Percentiles rank a stretch among this genome's conserved stretches.
Conservation (phyloP, 495 filamentous ascomycete species). For the Annulohypoxylon bovei region DNA sequence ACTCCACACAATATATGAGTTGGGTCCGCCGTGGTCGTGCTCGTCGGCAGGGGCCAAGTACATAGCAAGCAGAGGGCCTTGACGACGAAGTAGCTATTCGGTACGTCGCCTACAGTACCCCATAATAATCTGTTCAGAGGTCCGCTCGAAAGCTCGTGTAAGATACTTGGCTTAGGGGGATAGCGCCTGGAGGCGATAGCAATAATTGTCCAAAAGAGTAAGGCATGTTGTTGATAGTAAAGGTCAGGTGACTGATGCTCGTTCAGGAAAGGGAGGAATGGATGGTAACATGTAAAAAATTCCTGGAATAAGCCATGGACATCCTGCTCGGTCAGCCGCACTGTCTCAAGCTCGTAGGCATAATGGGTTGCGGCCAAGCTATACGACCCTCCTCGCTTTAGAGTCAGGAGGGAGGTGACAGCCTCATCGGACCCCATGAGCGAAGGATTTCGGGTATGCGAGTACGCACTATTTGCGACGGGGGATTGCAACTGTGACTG, state of each 20-base stretch:
- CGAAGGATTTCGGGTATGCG: slow-evolving; percentile 62
- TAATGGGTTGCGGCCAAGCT: slow-evolving; percentile 58
- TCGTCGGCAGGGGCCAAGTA: slow-evolving; percentile 89
- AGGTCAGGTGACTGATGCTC: slow-evolving; percentile 74
- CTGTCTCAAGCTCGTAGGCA: slow-evolving; percentile 72
- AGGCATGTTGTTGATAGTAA: slow-evolving; percentile 75
- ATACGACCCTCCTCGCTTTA: slow-evolving; percentile 68
- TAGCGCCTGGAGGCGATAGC: slow-evolving; percentile 83
- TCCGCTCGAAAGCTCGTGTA: slow-evolving; percentile 71
- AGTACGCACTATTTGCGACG: slow-evolving; percentile 65
- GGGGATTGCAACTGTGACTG: slow-evolving; percentile 65
- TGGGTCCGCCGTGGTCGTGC: slow-evolving; percentile 84
- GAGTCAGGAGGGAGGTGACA: slow-evolving; percentile 81
- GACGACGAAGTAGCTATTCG: slow-evolving; percentile 88
- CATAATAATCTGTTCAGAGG: slow-evolving; percentile 81
- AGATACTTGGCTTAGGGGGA: slow-evolving; percentile 68
- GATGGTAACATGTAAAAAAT: slow-evolving; percentile 85
- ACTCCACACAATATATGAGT: slow-evolving; percentile 90
- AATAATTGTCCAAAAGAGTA: slow-evolving; percentile 90
- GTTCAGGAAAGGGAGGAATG: slow-evolving; percentile 84
- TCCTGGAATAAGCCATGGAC: slow-evolving; percentile 80
- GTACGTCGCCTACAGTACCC: slow-evolving; percentile 82
- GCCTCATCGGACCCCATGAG: slow-evolving; percentile 88
- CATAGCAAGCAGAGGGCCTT: slow-evolving; percentile 90
- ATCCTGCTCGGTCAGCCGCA: slow-evolving; percentile 76